Evolutionary conservation across 2,329 filamentous ascomycete species (phyloP).

Genomic region (Epichloe aotearoae): DNA sequence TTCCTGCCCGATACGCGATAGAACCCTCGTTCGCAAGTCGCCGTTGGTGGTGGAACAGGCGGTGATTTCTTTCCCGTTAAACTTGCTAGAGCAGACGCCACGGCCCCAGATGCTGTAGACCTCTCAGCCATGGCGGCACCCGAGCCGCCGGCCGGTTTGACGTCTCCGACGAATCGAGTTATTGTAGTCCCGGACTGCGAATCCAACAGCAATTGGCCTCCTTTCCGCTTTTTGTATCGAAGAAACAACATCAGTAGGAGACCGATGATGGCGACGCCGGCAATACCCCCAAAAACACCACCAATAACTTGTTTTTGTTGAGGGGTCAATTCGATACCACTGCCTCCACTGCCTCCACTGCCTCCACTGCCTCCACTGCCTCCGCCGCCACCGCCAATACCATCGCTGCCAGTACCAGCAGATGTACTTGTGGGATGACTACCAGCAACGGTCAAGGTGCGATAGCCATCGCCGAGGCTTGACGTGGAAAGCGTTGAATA

Average conservation of each 20-base stretch:
- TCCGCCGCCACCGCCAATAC: background rate
- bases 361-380: background rate
- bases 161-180: constrained; percentile 3
- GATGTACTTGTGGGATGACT: background rate
- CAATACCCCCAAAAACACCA: constrained; percentile 43
- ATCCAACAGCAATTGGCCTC: constrained; percentile 30
- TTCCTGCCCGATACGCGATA: constrained; percentile 53
- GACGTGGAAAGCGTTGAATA: background rate
- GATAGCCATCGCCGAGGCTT: background rate
- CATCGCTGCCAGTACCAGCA: background rate
- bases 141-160: constrained; percentile 13
- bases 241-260: constrained; percentile 40
- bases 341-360: constrained; percentile 1
- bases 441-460: background rate
- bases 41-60: constrained; percentile 17
- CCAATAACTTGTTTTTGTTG: constrained; percentile 34
- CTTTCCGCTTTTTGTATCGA: constrained; percentile 40
- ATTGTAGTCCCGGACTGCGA: constrained; percentile 17
- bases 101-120: constrained; percentile 21
- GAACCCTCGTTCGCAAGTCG: constrained; percentile 41
- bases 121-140: constrained; percentile 32
- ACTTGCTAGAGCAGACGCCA: constrained; percentile 35
- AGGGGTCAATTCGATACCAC: constrained; percentile 14
- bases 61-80: constrained; percentile 28
- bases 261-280: constrained; percentile 43